A percentile compares a stretch with the other conserved stretches of the same genome.
Evolutionary conservation across 352 stramenopile genomes (phyloP).

Genomic region (Globisporangium radiosum): DNA sequence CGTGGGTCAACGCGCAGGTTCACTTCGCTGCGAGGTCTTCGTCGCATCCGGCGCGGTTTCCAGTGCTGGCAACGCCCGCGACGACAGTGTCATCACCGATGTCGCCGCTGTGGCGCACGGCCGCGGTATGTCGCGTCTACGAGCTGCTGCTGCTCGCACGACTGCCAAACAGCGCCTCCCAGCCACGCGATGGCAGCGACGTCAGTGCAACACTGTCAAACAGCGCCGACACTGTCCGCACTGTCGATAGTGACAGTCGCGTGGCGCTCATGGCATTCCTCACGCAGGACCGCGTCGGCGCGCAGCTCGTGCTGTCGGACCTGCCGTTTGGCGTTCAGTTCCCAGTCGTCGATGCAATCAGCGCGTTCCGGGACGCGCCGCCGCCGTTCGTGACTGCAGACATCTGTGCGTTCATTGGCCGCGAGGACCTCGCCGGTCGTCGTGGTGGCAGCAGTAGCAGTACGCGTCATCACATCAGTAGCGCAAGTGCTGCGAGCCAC

Average conservation of each 20-base stretch:
- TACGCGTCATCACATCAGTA: not conserved
- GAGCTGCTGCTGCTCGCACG: constrained; percentile 17
- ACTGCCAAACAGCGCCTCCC: too few species aligned
- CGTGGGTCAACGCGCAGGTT: not conserved
- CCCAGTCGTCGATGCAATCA: constrained; percentile 50
- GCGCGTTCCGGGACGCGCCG: constrained; percentile 48
- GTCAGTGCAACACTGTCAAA: not conserved
- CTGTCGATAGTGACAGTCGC: constrained; percentile 5
- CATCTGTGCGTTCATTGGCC: constrained; percentile 46
- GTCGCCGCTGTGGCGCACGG: constrained; percentile 22
- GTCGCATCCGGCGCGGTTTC: too few species aligned
- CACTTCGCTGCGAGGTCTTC: not conserved
- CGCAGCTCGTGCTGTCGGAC: constrained; percentile 36
- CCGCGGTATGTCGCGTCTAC: constrained; percentile 35
- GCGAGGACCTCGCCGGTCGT: constrained; percentile 47
- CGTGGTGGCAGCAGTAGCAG: not conserved
- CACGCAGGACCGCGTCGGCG: constrained; percentile 23
- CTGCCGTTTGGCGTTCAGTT: constrained; percentile 53
- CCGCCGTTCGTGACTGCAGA: constrained; percentile 49
- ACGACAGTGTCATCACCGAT: not conserved
- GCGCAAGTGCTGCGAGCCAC: not conserved
- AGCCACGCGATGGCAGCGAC: too few species aligned
- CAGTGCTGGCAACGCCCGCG: too few species aligned
- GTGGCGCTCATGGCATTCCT: constrained; percentile 47
- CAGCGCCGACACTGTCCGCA: not conserved